phyloP scores from a whole-genome alignment of 2,329 filamentous ascomycete genomes.

The Fusarium decemcellulare region DNA sequence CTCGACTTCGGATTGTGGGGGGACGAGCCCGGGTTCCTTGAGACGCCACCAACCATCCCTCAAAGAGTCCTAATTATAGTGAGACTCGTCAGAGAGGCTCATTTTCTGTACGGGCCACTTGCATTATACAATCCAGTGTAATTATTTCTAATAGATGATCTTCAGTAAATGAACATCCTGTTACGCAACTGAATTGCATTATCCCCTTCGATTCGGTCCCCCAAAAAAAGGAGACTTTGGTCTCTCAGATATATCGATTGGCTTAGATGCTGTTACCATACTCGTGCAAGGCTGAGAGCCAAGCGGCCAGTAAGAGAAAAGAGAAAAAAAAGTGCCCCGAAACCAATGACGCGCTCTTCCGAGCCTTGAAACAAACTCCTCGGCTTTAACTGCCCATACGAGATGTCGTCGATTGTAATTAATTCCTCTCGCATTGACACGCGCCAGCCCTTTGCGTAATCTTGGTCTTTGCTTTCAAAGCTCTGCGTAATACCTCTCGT shows the following conservation, averaged over 20 bases:
- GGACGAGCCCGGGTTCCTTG: slow-evolving; percentile 9
- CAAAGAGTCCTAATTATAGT: too few species aligned
- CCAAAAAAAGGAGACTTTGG: too few species aligned
- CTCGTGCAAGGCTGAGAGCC: slow-evolving; percentile 33
- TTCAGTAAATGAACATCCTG: too few species aligned
- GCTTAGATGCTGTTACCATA: background rate
- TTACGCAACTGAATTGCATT: too few species aligned
- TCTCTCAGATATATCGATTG: too few species aligned
- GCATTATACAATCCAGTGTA: too few species aligned
- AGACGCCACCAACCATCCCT: too few species aligned
- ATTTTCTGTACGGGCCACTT: too few species aligned
- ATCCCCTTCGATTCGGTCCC: too few species aligned
- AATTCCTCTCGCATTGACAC: slow-evolving; percentile 5
- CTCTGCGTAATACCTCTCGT: slow-evolving; percentile 9
- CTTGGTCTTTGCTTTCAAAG: background rate
- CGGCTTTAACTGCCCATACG: slow-evolving; percentile 13
- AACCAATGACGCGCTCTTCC: slow-evolving; percentile 44
- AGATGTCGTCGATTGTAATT: background rate
- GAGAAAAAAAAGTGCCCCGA: slow-evolving; percentile 17
- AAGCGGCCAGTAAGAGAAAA: background rate
- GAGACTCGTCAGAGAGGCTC: too few species aligned
- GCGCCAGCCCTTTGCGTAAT: slow-evolving; percentile 16
- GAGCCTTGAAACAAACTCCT: slow-evolving; percentile 16
- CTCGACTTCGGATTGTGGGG: slow-evolving; percentile 42
- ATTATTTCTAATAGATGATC: too few species aligned